Conservation (phyloP, 1,284 basidiomycete species). For the Caloboletus firmus region DNA sequence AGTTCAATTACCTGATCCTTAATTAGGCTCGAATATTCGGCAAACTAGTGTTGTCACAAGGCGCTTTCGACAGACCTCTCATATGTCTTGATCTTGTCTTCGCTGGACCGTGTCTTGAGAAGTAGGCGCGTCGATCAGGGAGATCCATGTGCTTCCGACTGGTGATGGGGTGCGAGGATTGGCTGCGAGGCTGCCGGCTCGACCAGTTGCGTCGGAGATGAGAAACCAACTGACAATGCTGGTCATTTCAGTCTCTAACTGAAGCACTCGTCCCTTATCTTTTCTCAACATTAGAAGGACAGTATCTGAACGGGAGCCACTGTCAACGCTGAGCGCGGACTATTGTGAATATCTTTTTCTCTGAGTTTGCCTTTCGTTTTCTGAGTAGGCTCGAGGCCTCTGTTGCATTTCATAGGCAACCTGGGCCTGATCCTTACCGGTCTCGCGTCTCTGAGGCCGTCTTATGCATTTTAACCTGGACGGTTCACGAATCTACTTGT, state of each 20-base stretch:
- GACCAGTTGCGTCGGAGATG: conserved; percentile 24
- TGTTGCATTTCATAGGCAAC: background rate
- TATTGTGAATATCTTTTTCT: background rate
- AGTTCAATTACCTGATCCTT: conserved; percentile 21
- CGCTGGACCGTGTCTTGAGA: conserved; percentile 7
- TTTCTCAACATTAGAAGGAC: conserved; percentile 6
- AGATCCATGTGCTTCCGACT: conserved; percentile 12
- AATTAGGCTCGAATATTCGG: conserved; percentile 24
- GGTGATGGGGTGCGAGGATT: conserved; percentile 15
- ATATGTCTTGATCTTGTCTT: conserved; percentile 5
- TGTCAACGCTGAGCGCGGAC: background rate
- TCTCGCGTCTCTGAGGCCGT: background rate
- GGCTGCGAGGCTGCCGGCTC: conserved; percentile 6
- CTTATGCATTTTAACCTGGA: background rate
- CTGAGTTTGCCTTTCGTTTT: background rate
- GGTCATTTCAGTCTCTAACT: conserved; percentile 13
- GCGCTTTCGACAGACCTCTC: conserved; percentile 3
- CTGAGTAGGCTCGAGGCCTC: background rate
- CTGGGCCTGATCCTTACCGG: background rate
- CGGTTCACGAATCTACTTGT: background rate
- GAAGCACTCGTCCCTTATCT: background rate
- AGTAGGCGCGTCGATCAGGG: conserved; percentile 1
- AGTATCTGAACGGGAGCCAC: background rate
- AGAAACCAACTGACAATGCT: conserved; percentile 20
- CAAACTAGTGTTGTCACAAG: conserved; percentile 15